A percentile compares a stretch with the other conserved stretches of the same genome.
These are phyloP conservation scores for Pyrus hybrid DNA, from an alignment of 331 rosid genomes.

Conservation along the genomic window DNA sequence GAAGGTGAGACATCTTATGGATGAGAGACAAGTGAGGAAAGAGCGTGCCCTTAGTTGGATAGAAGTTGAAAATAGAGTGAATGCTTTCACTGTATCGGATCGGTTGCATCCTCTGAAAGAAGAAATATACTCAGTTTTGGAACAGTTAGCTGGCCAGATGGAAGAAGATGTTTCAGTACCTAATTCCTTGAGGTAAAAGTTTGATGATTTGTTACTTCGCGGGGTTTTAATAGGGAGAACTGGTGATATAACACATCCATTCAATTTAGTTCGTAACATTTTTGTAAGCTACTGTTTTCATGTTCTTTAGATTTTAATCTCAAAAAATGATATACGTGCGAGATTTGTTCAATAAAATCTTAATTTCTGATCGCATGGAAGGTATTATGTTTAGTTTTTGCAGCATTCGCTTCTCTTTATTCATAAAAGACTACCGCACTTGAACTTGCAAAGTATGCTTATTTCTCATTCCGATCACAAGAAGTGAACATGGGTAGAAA, in stretches of 20 bases:
- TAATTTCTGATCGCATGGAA: not conserved
- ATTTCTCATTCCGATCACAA: not conserved
- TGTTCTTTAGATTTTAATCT: constrained; percentile 20
- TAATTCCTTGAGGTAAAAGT: constrained; percentile 19
- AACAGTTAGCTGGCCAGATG: constrained; percentile 41
- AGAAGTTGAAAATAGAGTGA: constrained; percentile 41
- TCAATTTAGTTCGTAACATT: constrained; percentile 4
- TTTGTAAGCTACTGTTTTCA: constrained; percentile 1
- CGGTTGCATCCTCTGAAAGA: constrained; percentile 46
- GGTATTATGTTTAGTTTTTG: not conserved
- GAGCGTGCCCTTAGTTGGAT: constrained; percentile 49
- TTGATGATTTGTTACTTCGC: constrained; percentile 4
- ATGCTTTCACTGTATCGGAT: constrained; percentile 47
- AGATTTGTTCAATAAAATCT: constrained; percentile 10
- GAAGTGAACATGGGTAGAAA: not conserved
- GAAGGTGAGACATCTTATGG: constrained; percentile 47
- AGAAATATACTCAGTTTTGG: constrained; percentile 41
- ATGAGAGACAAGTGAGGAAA: constrained; percentile 38
- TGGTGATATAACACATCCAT: constrained; percentile 16
- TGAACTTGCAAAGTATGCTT: not conserved
- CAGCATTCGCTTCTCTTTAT: not conserved
- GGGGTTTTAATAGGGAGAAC: constrained; percentile 16
- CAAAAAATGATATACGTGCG: constrained; percentile 8
- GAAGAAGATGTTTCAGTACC: constrained; percentile 28
- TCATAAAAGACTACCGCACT: not conserved